Conservation (phyloP, 805 yeast genomes). For the Kluyveromyces starmeri region DNA sequence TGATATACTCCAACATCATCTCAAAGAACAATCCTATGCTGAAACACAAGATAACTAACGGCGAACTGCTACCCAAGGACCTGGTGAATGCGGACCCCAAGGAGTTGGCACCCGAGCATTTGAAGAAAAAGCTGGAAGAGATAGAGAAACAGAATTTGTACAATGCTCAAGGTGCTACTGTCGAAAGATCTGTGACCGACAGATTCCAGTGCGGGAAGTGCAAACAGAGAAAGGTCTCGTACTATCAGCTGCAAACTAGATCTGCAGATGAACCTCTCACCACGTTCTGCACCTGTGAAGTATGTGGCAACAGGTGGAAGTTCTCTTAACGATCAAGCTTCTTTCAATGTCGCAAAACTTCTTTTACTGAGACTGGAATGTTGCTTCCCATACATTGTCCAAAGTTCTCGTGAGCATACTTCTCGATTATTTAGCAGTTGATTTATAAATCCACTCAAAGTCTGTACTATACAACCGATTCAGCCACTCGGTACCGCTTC, state of each 20-base stretch:
- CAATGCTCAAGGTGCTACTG: conserved; percentile 96
- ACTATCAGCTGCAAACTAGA: conserved; percentile 95
- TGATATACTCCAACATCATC: conserved; percentile 77
- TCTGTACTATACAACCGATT: no score
- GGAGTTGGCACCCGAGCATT: conserved; percentile 90
- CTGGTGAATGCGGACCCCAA: conserved; percentile 81
- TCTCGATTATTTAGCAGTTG: no score
- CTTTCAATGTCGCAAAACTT: background rate
- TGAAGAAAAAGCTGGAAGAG: conserved; percentile 76
- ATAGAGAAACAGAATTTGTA: conserved; percentile 82
- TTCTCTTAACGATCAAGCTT: conserved; percentile 46
- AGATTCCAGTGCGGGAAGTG: conserved; percentile 97
- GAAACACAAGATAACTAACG: conserved; percentile 55
- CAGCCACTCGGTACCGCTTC: no score
- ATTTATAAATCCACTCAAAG: no score
- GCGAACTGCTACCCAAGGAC: conserved; percentile 56
- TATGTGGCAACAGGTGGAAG: conserved; percentile 97
- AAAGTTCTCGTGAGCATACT: no score
- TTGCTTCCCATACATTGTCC: no score
- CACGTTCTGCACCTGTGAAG: conserved; percentile 96
- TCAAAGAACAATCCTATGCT: conserved; percentile 85
- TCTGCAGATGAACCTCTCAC: conserved; percentile 99
- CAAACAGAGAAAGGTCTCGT: conserved; percentile 92
- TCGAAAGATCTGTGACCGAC: conserved; percentile 92
- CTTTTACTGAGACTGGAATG: no score